Evolutionary conservation across 2,329 filamentous ascomycete species (phyloP), one percentile per base, ranked within the genome.

Genomic region (Graphilbum fragrans): DNA sequence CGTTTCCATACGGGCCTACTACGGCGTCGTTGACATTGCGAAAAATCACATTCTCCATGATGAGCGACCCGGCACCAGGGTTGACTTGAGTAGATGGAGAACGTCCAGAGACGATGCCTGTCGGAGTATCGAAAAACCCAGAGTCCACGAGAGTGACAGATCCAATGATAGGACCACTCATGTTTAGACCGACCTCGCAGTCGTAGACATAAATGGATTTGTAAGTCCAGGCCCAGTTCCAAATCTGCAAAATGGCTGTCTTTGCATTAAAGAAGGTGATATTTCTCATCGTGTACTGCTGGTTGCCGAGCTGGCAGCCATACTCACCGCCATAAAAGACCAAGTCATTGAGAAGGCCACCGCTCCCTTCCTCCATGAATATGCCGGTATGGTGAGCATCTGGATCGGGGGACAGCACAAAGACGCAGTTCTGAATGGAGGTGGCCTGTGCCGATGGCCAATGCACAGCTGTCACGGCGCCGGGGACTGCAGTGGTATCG

Each of bases 171-270:
- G 77, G 66, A n/a, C 78, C 69, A 6, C 69, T 70, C 68, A 86
- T 80, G 54, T 84, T 77, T 43, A 86, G 65, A 12, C 80, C 82
- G 25, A 82, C 65, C 10, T 63, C 62, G 53, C 78, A 82, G 53
- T 80, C 67, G 52, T 74, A 69, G 57, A 85, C 73, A 21, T 59
- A 64, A 18, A 83, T 55, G 19, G 72, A 75, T 58, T 82, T 81
- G 64, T 83, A 82, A 5, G 76, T 80, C 77, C 80, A 86, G 2
- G 76, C 72, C 82, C 82, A 86, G 56, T 82, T 74, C 82, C 82
- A 86, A 47, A 80, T 72, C 64, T 84, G 78, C 55, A 70, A 72
- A 44, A 86, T 76, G 37, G 77, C 82, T 11, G 77, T 81, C 50
- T 77, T 64, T 49, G 75, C 73, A 45, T 70, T 66, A 50, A 72